Percentiles rank a stretch among this genome's conserved stretches.
Conservation (phyloP, 495 filamentous ascomycete genomes). For the Xylaria nigripes region DNA sequence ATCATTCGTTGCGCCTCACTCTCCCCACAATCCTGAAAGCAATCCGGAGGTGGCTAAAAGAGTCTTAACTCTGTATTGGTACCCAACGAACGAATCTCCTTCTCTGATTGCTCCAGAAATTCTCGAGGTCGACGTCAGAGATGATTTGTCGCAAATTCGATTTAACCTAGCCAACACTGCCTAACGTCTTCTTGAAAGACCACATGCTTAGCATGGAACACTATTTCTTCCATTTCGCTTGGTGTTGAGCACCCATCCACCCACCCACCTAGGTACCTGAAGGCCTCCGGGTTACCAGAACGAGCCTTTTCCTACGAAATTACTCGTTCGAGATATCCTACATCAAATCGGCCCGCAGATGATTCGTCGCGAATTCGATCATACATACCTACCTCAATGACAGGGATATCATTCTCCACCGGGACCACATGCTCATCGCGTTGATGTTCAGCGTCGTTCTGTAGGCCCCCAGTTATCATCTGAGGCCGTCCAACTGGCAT, state of each 20-base stretch:
- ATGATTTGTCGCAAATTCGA: background rate
- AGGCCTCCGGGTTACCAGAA: background rate
- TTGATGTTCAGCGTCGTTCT: background rate
- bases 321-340: background rate
- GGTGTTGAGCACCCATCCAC: background rate
- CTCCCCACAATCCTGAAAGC: conserved; percentile 5
- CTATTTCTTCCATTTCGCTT: background rate
- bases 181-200: too few relatives aligned
- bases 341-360: background rate
- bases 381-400: background rate
- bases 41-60: background rate
- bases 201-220: background rate
- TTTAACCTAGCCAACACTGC: background rate
- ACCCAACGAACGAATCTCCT: conserved; percentile 3
- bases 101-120: background rate
- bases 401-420: too few relatives aligned
- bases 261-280: too few relatives aligned
- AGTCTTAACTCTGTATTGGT: background rate
- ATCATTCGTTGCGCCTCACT: conserved; percentile 3
- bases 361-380: background rate
- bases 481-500: background rate
- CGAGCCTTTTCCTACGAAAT: too few relatives aligned
- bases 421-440: background rate
- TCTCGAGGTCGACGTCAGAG: background rate
- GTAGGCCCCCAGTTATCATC: background rate